Evolutionary conservation across 2,329 filamentous ascomycete species (phyloP).

Genomic region (Microdochium paspali): DNA sequence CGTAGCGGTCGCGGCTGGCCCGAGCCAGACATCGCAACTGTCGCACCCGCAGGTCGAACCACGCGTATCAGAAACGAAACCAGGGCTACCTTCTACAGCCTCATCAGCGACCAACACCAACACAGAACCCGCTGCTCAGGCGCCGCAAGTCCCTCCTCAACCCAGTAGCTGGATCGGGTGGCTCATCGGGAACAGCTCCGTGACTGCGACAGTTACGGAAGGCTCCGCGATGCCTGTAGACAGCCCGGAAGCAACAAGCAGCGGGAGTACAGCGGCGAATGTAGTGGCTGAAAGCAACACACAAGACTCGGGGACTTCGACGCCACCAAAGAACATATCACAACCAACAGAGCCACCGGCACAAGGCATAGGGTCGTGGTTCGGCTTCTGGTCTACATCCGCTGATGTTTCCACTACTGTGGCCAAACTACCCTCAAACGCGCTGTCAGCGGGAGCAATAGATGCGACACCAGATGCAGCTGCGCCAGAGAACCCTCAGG

Average conservation of each 20-base stretch:
- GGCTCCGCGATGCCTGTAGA: no score
- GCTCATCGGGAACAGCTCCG: no score
- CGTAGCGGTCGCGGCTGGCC: background rate
- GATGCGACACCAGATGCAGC: no score
- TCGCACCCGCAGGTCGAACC: no score
- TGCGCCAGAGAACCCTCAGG: background rate
- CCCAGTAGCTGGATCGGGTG: no score
- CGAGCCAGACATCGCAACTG: no score
- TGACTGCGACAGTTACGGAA: no score
- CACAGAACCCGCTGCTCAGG: background rate
- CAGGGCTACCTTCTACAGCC: no score
- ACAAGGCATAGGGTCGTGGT: conserved; percentile 16
- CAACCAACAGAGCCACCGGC: conserved; percentile 10
- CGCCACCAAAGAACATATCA: background rate
- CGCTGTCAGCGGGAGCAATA: conserved; percentile 4
- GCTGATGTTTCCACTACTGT: conserved; percentile 6
- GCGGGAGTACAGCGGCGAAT: background rate
- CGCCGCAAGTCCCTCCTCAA: no score
- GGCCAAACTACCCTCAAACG: no score
- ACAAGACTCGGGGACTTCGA: background rate
- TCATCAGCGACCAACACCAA: background rate
- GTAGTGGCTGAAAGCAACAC: background rate
- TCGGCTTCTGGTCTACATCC: conserved; percentile 22
- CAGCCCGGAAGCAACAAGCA: no score
- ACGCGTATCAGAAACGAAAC: no score